phyloP scores from a whole-genome alignment of 1,284 basidiomycete species.

The Sphaerobolus stellatus region DNA sequence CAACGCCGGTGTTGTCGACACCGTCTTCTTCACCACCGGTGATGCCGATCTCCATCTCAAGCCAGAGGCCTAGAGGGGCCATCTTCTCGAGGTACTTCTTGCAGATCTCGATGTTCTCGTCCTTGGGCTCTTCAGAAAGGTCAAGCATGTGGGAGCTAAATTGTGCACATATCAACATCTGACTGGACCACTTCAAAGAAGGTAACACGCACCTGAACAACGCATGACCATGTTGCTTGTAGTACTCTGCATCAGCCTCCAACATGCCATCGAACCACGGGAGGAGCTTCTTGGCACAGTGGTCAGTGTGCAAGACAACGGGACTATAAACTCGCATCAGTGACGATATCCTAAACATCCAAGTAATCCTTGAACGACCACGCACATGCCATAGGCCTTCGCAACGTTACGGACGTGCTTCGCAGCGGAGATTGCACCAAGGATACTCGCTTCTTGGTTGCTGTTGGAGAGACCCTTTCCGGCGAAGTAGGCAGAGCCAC shows the following conservation, averaged over 20 bases:
- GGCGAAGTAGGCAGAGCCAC: conserved; percentile 94
- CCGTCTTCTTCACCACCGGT: conserved; percentile 99
- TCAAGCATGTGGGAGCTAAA: conserved; percentile 99
- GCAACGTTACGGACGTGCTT: conserved; percentile 90
- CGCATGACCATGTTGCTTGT: conserved; percentile 84
- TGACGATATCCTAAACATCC: background rate
- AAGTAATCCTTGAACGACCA: conserved; percentile 20
- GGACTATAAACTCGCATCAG: conserved; percentile 51
- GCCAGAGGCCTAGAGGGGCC: conserved; percentile 92
- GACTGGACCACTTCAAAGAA: no score
- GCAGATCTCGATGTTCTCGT: conserved; percentile 94
- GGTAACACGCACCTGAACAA: conserved; percentile 38
- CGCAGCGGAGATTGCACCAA: conserved; percentile 90
- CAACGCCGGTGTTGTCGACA: conserved; percentile 93
- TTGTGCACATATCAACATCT: no score
- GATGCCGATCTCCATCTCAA: conserved; percentile 99
- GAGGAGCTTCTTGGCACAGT: conserved; percentile 98
- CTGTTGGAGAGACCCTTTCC: conserved; percentile 96
- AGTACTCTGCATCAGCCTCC: conserved; percentile 93
- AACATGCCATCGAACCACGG: conserved; percentile 99
- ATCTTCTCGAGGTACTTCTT: conserved; percentile 95
- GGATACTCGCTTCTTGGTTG: conserved; percentile 95
- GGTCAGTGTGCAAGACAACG: conserved; percentile 97
- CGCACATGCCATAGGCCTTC: conserved; percentile 87
- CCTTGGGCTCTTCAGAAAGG: conserved; percentile 96